Evolutionary conservation across 1,139 yeast species (phyloP), one percentile per base, ranked within the genome.

Genomic region (Lodderomyces oxycetoniae): DNA sequence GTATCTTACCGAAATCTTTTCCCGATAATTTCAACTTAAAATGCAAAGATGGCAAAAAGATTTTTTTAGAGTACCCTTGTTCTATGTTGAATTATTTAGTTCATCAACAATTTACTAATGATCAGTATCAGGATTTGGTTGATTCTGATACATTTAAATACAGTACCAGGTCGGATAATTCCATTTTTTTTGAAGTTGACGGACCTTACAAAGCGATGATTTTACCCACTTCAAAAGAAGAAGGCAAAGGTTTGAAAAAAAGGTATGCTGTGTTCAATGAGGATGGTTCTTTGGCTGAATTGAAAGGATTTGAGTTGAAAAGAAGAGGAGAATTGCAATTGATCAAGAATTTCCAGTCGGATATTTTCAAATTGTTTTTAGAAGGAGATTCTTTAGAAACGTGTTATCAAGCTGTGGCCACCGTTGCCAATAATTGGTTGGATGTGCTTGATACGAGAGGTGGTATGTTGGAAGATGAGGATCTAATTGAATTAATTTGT

Each of bases 181-280:
- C 96, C 14, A 93, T 93, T 56, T 91, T 91, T 59, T 93, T 93
- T 49, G 99, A 93, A 57, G 96, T 93, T 17, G 99, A 93, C 65
- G 99, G 99, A 9, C 99, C 99, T 1, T 93, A 93, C 57, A 84
- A 79, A 49, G 98, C 98, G 0, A 93, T 93, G 98, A 76, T 93
- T 40, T 69, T 93, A 38, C 99, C 99, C 7, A 88, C 98, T 0
- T 91, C 98, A 0, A 87, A 87, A 47, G 98, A 93, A 56, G 98
- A 91, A 65, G 97, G 96, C 32, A 89, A 89, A 58, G 96, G 96
- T 47, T 71, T 93, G 53, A 93, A 93, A 55, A 93, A 93, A 51
- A 74, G 98, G 49, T 93, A 93, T 51, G 99, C 98, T 1, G 99
- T 93, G 5, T 93, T 93, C 60, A 91, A 93, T 53, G 79, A 84